Conservation (phyloP, 139 green algal genomes). For the Astrephomene gubernaculifera region DNA sequence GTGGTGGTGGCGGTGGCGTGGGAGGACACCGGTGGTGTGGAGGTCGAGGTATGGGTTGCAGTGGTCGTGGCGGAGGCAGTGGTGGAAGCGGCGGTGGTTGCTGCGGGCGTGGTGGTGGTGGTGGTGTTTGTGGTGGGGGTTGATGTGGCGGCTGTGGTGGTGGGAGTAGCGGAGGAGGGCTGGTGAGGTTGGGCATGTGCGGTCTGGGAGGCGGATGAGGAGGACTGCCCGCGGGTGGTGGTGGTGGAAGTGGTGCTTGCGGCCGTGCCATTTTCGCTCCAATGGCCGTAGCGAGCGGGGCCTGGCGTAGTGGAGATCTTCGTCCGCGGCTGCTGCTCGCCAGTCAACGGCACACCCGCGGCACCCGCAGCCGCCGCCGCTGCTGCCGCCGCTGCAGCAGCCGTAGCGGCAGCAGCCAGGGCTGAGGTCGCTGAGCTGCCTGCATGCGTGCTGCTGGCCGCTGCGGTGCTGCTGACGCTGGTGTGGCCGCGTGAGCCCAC, state of each 20-base stretch:
- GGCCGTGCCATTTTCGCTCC: neutral
- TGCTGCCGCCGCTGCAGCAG: neutral
- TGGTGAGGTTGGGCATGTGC: no score
- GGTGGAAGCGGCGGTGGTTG: neutral
- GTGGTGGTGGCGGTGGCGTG: neutral
- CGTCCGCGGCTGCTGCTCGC: slow-evolving; percentile 1
- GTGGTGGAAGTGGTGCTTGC: neutral
- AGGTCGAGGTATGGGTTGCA: neutral
- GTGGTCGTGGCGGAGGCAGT: neutral
- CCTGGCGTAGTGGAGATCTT: neutral
- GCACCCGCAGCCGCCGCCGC: neutral
- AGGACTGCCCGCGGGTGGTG: no score
- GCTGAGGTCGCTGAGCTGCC: neutral
- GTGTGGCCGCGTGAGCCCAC: neutral
- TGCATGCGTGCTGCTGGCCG: neutral
- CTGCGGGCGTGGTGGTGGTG: neutral
- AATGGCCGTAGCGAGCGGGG: neutral
- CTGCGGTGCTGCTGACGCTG: slow-evolving; percentile 1
- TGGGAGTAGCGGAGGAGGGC: no score
- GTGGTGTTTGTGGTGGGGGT: neutral
- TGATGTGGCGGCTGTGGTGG: no score
- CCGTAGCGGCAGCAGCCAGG: neutral
- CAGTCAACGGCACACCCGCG: neutral
- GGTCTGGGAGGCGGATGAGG: no score
- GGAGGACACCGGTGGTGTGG: neutral